Evolutionary conservation across 768 basidiomycete species (phyloP).

Genomic region (Panaeolus papilionaceus): DNA sequence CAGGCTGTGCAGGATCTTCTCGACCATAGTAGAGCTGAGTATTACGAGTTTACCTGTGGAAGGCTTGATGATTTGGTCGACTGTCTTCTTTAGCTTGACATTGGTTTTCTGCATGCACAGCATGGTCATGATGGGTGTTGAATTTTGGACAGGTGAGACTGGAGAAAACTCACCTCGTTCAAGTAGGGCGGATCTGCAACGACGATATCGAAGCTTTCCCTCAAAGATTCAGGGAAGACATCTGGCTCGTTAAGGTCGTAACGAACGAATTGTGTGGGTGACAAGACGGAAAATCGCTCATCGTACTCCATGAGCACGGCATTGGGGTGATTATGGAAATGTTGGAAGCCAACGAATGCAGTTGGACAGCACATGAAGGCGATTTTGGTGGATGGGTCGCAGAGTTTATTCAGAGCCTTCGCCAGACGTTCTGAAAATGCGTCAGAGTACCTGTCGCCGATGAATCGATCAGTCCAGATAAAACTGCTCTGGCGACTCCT

Average conservation of each 20-base stretch:
- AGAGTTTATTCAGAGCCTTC: slow-evolving; percentile 37
- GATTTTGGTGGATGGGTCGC: slow-evolving; percentile 38
- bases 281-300: slow-evolving; percentile 46
- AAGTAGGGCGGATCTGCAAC: slow-evolving; percentile 54
- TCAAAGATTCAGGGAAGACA: slow-evolving; percentile 39
- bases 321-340: slow-evolving; percentile 38
- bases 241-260: slow-evolving; percentile 54
- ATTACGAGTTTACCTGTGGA: slow-evolving; percentile 43
- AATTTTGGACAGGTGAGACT: neutral
- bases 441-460: slow-evolving; percentile 46
- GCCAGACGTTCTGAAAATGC: slow-evolving; percentile 46
- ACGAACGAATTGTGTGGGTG: slow-evolving; percentile 44
- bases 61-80: slow-evolving; percentile 47
- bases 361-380: slow-evolving; percentile 56
- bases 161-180: slow-evolving; percentile 43
- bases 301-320: slow-evolving; percentile 49
- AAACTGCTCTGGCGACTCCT: slow-evolving; percentile 14
- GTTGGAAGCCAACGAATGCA: slow-evolving; percentile 53
- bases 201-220: slow-evolving; percentile 42
- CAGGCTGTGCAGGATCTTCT: slow-evolving; percentile 37
- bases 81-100: slow-evolving; percentile 40
- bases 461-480: slow-evolving; percentile 20
- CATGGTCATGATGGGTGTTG: neutral
- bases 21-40: slow-evolving; percentile 47
- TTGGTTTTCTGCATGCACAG: slow-evolving; percentile 43